Evolutionary conservation across 1,139 yeast genomes (phyloP).

Genomic region (Blastobotrys indianensis): DNA sequence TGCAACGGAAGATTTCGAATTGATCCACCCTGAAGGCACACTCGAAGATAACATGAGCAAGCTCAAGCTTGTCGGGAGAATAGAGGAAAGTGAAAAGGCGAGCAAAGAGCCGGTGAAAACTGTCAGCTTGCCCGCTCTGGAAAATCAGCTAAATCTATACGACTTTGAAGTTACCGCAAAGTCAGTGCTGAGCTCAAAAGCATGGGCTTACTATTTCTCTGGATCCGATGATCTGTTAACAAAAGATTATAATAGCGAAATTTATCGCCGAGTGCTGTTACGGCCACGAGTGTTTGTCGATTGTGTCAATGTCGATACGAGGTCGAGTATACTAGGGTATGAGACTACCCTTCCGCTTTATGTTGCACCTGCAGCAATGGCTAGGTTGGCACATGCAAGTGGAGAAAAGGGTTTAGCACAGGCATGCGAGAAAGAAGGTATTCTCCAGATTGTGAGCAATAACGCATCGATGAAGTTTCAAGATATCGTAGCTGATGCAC

Average conservation of each 20-base stretch:
- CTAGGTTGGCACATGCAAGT: conserved; percentile 60
- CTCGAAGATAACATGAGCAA: conserved; percentile 17
- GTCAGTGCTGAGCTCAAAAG: conserved; percentile 42
- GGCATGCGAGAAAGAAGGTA: conserved; percentile 60
- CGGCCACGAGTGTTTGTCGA: conserved; percentile 47
- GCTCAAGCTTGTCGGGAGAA: conserved; percentile 7
- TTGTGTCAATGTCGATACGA: conserved; percentile 37
- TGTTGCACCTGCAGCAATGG: conserved; percentile 75
- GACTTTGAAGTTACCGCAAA: conserved; percentile 52
- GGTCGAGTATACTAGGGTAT: conserved; percentile 43
- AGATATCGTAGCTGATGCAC: conserved; percentile 49
- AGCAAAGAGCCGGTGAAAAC: neutral
- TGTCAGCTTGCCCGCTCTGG: conserved; percentile 37
- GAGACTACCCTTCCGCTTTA: conserved; percentile 61
- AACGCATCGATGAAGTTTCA: conserved; percentile 70
- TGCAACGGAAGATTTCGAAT: conserved; percentile 55
- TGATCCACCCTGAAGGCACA: conserved; percentile 43
- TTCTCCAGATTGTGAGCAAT: conserved; percentile 78
- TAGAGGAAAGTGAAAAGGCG: neutral
- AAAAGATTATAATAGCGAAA: conserved; percentile 42
- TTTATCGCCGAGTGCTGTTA: conserved; percentile 41
- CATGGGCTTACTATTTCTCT: conserved; percentile 53
- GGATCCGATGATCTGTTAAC: conserved; percentile 53
- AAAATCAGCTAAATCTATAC: conserved; percentile 44
- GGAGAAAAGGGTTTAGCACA: conserved; percentile 77